phyloP scores from a whole-genome alignment of 2,329 filamentous ascomycete species.

The Fusarium sp. region DNA sequence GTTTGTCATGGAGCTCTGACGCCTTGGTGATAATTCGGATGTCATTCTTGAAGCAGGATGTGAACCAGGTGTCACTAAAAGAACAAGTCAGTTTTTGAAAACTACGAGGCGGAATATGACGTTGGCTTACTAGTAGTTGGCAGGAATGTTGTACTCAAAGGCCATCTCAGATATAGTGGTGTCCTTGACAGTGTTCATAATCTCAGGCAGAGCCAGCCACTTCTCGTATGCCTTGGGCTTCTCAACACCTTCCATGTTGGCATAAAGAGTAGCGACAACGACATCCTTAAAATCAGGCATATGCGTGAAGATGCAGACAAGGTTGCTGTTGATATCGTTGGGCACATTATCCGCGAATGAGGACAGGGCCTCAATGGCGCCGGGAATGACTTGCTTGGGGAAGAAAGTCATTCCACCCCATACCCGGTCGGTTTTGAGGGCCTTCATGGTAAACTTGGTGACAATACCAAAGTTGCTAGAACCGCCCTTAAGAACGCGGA shows the following conservation, averaged over 20 bases:
- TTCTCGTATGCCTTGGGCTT: conserved; percentile 34
- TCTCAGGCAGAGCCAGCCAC: conserved; percentile 37
- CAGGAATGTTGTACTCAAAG: conserved; percentile 36
- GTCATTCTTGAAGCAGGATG: conserved; percentile 35
- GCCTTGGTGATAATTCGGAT: conserved; percentile 29
- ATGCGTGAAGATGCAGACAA: conserved; percentile 23
- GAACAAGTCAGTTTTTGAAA: background rate
- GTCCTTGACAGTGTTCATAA: conserved; percentile 31
- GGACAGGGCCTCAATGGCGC: conserved; percentile 15
- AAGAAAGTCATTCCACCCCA: conserved; percentile 41
- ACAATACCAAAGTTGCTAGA: conserved; percentile 60
- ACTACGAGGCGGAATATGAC: background rate
- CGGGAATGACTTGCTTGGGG: conserved; percentile 30
- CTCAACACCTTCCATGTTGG: conserved; percentile 30
- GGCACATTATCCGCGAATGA: conserved; percentile 26
- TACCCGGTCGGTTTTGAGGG: conserved; percentile 38
- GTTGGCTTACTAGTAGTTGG: conserved; percentile 28
- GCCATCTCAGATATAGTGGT: conserved; percentile 38
- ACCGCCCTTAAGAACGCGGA: conserved; percentile 60
- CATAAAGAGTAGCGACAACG: conserved; percentile 23
- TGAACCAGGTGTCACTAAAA: conserved; percentile 33
- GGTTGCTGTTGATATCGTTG: conserved; percentile 31
- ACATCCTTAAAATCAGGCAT: conserved; percentile 36
- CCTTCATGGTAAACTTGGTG: conserved; percentile 50
- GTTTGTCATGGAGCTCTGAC: conserved; percentile 23